Evolutionary conservation across 805 yeast species (phyloP).

Genomic region (Saccharomycopsis amapae): DNA sequence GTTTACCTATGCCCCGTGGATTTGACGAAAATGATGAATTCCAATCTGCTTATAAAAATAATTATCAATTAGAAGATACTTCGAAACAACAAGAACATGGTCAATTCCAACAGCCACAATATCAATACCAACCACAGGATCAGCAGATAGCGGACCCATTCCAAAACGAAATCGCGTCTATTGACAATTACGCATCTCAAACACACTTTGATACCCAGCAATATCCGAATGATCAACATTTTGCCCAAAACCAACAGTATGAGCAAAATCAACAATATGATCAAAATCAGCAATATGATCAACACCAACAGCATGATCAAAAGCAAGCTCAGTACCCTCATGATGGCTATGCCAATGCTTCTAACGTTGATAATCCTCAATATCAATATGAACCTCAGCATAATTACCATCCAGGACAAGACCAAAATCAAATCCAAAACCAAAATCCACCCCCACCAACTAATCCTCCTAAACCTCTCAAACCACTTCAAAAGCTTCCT

Average conservation of each 20-base stretch:
- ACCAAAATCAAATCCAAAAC: background rate
- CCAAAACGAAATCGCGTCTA: too few relatives aligned
- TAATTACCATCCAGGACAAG: background rate
- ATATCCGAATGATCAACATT: too few relatives aligned
- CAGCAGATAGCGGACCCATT: too few relatives aligned
- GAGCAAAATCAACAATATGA: background rate
- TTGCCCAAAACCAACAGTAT: background rate
- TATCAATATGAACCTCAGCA: background rate
- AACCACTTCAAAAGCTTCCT: slow-evolving; percentile 34
- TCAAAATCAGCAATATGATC: slow-evolving; percentile 4
- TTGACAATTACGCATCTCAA: too few relatives aligned
- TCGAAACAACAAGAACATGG: too few relatives aligned
- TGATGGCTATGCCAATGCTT: background rate
- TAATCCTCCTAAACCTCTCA: slow-evolving; percentile 25
- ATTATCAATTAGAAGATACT: too few relatives aligned
- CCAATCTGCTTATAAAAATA: too few relatives aligned
- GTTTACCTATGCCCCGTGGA: too few relatives aligned
- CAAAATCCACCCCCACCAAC: background rate
- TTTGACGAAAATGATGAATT: too few relatives aligned
- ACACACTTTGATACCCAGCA: too few relatives aligned
- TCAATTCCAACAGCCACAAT: too few relatives aligned
- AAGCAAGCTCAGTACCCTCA: background rate
- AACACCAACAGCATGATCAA: slow-evolving; percentile 1
- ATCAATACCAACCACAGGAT: too few relatives aligned
- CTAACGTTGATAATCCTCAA: background rate